These are phyloP conservation scores for Arthrinium puccinioides DNA, from an alignment of 2,329 filamentous ascomycete species.

Conservation along the genomic window DNA sequence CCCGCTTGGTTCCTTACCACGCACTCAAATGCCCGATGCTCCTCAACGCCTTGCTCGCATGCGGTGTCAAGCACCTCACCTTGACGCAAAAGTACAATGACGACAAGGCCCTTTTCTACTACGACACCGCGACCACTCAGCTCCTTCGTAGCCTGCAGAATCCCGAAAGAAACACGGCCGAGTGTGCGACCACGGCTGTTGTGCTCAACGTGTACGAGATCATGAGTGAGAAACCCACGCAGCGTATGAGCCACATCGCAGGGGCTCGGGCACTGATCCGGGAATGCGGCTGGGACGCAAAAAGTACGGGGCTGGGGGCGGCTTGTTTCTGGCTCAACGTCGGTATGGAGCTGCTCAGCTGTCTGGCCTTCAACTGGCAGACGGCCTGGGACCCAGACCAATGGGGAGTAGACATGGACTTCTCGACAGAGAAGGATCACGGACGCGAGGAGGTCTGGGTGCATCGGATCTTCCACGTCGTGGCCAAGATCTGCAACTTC, in stretches of 20 bases:
- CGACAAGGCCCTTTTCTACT: slow-evolving; percentile 74
- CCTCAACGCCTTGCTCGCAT: slow-evolving; percentile 80
- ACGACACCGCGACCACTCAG: slow-evolving; percentile 76
- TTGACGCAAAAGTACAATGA: slow-evolving; percentile 60
- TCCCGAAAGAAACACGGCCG: slow-evolving; percentile 72
- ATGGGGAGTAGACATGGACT: slow-evolving; percentile 80
- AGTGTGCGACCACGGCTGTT: slow-evolving; percentile 82
- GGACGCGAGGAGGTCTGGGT: slow-evolving; percentile 80
- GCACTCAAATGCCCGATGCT: slow-evolving; percentile 80
- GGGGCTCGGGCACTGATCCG: slow-evolving; percentile 80
- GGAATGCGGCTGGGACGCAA: slow-evolving; percentile 83
- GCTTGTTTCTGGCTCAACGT: slow-evolving; percentile 95
- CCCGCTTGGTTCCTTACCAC: slow-evolving; percentile 73
- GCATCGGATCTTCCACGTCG: slow-evolving; percentile 79
- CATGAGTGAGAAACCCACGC: slow-evolving; percentile 73
- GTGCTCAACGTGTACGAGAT: slow-evolving; percentile 89
- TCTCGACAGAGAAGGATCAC: slow-evolving; percentile 28
- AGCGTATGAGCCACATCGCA: slow-evolving; percentile 84
- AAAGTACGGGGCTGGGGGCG: slow-evolving; percentile 68
- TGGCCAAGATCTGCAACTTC: slow-evolving; percentile 83
- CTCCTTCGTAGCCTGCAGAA: slow-evolving; percentile 73
- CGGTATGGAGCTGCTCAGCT: slow-evolving; percentile 82
- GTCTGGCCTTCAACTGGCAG: slow-evolving; percentile 79
- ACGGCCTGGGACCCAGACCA: slow-evolving; percentile 84
- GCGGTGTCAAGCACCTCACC: slow-evolving; percentile 75